Percentiles rank a stretch among this genome's conserved stretches.
phyloP scores from a whole-genome alignment of 2,329 filamentous ascomycete genomes.

The Macrophomina tecta region DNA sequence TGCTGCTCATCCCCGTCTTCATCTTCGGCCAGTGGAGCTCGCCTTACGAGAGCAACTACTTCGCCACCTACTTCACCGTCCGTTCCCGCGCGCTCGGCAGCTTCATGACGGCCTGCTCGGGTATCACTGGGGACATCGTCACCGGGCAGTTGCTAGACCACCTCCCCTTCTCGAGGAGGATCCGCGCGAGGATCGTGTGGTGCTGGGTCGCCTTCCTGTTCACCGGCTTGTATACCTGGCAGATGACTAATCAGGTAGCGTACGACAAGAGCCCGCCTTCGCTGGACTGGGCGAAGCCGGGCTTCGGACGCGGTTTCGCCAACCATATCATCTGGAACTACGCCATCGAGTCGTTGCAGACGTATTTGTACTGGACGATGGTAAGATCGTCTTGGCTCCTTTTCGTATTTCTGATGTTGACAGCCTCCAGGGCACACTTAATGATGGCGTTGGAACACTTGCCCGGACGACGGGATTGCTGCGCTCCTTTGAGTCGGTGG shows the following conservation, averaged over 20 bases:
- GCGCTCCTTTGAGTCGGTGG: constrained; percentile 57
- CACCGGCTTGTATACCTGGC: background rate
- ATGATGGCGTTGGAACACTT: constrained; percentile 58
- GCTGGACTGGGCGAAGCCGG: constrained; percentile 53
- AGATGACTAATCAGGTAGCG: background rate
- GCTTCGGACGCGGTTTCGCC: constrained; percentile 39
- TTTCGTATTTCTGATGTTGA: no score
- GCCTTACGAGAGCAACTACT: constrained; percentile 59
- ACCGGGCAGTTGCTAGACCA: background rate
- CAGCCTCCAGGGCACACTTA: constrained; percentile 49
- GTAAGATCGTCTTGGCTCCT: background rate
- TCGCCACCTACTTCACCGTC: constrained; percentile 60
- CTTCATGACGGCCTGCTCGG: constrained; percentile 37
- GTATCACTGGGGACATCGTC: background rate
- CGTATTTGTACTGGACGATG: constrained; percentile 18
- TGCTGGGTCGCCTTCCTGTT: constrained; percentile 5
- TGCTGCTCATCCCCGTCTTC: constrained; percentile 57
- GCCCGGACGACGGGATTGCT: constrained; percentile 56
- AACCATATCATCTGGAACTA: constrained; percentile 11
- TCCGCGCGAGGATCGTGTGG: background rate
- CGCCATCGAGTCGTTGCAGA: constrained; percentile 16
- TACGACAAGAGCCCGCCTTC: constrained; percentile 34
- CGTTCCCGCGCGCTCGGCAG: constrained; percentile 55
- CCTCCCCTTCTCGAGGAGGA: background rate
- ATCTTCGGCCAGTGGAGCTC: constrained; percentile 59